A percentile compares a stretch with the other conserved stretches of the same genome.
Conservation (phyloP, 345 rosid species). For the Hirschfeldia incana region DNA sequence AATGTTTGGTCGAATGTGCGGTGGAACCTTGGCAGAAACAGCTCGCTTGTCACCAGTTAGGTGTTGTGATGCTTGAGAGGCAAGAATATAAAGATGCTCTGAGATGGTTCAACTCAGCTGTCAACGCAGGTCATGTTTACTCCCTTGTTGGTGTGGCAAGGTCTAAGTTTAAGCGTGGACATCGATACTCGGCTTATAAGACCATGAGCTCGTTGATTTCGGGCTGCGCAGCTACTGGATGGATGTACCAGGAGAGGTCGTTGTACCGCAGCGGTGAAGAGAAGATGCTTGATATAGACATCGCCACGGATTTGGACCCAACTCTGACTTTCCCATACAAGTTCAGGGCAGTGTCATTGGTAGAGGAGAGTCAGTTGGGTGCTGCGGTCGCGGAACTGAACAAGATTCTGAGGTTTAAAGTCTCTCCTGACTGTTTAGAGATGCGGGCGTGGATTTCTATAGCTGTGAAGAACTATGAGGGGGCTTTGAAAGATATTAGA, state of each 20-base stretch:
- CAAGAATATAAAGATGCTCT: conserved; percentile 91
- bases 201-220: conserved; percentile 64
- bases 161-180: conserved; percentile 82
- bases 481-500: conserved; percentile 76
- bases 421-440: conserved; percentile 87
- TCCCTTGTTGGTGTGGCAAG: conserved; percentile 86
- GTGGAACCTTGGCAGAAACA: conserved; percentile 76
- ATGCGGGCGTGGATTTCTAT: conserved; percentile 87
- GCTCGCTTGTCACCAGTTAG: conserved; percentile 77
- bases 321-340: conserved; percentile 88
- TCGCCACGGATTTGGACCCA: conserved; percentile 81
- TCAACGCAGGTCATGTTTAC: conserved; percentile 68
- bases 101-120: conserved; percentile 73
- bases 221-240: conserved; percentile 61
- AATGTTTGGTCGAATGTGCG: conserved; percentile 72
- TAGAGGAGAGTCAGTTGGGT: conserved; percentile 66
- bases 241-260: conserved; percentile 97
- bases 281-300: conserved; percentile 63
- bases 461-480: conserved; percentile 72
- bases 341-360: conserved; percentile 66
- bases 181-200: conserved; percentile 86
- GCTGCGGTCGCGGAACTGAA: conserved; percentile 79
- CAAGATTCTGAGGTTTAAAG: conserved; percentile 74
- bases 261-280: conserved; percentile 76
- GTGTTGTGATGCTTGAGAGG: conserved; percentile 89